Conservation (phyloP, 176 grass and related monocot genomes). For the Areca catechu region DNA sequence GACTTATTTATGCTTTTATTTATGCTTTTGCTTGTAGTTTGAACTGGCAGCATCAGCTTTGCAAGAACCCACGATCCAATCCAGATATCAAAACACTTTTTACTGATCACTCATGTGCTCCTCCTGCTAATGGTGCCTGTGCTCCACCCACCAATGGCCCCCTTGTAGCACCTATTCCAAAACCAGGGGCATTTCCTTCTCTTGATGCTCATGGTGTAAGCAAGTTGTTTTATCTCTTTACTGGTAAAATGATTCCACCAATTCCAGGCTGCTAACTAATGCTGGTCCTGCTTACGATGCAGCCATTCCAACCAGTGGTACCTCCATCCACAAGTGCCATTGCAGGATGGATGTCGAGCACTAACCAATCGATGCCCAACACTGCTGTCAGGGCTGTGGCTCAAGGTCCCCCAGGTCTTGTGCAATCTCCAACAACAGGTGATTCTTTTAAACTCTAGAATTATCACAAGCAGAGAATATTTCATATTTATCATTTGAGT, state of each 20-base stretch:
- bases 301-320: conserved; percentile 94
- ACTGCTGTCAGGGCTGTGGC: conserved; percentile 56
- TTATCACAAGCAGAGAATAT: no score
- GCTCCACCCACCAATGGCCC: conserved; percentile 73
- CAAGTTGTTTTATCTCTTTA: no score
- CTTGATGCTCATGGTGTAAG: conserved; percentile 79
- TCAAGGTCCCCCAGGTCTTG: conserved; percentile 71
- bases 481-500: no score
- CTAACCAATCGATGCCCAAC: conserved; percentile 72
- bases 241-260: no score
- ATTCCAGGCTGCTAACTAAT: no score
- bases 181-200: conserved; percentile 83
- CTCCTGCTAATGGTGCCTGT: conserved; percentile 76
- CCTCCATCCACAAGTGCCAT: conserved; percentile 88
- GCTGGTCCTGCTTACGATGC: conserved; percentile 3
- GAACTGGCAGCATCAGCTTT: conserved; percentile 99
- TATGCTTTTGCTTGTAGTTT: conserved; percentile 40
- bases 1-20: not conserved
- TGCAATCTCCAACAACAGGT: conserved; percentile 85
- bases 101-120: conserved; percentile 88
- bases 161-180: conserved; percentile 84
- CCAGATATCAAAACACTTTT: conserved; percentile 99
- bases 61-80: conserved; percentile 96
- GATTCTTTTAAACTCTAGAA: no score
- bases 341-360: conserved; percentile 96